phyloP scores from a whole-genome alignment of 148 eudicot species.

The Chenopodium quinoa region DNA sequence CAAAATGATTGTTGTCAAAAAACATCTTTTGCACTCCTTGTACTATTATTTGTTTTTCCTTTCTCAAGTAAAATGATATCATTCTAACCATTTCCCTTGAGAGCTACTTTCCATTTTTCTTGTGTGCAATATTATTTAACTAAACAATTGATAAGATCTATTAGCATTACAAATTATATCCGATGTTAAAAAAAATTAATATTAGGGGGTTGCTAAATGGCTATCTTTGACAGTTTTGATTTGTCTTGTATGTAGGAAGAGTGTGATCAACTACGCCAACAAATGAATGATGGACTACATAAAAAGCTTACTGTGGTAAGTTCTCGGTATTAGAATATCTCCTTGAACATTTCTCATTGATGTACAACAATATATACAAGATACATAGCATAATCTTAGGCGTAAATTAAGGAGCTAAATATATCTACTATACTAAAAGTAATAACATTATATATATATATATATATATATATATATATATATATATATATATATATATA shows the following conservation, averaged over 20 bases:
- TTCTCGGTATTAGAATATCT: neutral
- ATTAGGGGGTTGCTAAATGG: neutral
- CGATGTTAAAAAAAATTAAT: neutral
- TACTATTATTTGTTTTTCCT: neutral
- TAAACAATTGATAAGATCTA: neutral
- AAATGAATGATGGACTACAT: slow-evolving; percentile 29
- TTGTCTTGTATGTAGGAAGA: slow-evolving; percentile 26
- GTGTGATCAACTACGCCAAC: slow-evolving; percentile 21
- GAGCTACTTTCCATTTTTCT: neutral
- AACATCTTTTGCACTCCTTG: neutral
- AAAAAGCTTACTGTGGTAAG: slow-evolving; percentile 32
- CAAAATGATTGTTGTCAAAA: neutral
- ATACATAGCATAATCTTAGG: too few relatives aligned
- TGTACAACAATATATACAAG: too few relatives aligned
- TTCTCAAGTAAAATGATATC: neutral
- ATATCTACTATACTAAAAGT: too few relatives aligned
- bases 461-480: too few relatives aligned
- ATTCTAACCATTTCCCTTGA: neutral
- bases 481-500: too few relatives aligned
- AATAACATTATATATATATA: too few relatives aligned
- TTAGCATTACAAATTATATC: neutral
- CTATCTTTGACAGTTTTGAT: neutral
- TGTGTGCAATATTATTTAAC: neutral
- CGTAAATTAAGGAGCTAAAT: too few relatives aligned
- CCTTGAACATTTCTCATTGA: too few relatives aligned